Percentiles rank a stretch among this genome's conserved stretches.
Conservation (phyloP, 257 asterid species). For the Solanum chaucha region DNA sequence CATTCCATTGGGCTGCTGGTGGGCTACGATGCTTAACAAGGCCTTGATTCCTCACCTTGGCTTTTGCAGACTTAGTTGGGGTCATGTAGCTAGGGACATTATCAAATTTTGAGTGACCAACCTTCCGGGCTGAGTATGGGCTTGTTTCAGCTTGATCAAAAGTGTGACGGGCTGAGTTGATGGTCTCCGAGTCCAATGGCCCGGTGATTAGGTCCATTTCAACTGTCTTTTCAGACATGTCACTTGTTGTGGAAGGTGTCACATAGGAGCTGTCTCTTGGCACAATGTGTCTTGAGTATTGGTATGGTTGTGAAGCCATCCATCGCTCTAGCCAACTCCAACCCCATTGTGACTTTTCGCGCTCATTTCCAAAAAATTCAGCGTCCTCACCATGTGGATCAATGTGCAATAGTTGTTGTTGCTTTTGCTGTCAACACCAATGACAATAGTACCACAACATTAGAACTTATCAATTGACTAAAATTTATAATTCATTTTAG, state of each 20-base stretch:
- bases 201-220: conserved; percentile 41
- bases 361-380: conserved; percentile 15
- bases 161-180: conserved; percentile 15
- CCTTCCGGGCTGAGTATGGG: conserved; percentile 29
- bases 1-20: conserved; percentile 38
- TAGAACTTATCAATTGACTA: background rate
- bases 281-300: conserved; percentile 17
- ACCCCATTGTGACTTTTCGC: conserved; percentile 48
- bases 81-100: conserved; percentile 74
- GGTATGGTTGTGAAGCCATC: conserved; percentile 76
- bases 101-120: conserved; percentile 7
- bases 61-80: conserved; percentile 80
- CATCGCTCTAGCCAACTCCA: conserved; percentile 91
- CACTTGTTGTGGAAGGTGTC: conserved; percentile 23
- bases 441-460: background rate
- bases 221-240: conserved; percentile 55
- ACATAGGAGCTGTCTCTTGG: conserved; percentile 33
- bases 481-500: background rate
- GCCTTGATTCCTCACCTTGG: conserved; percentile 54
- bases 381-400: conserved; percentile 10
- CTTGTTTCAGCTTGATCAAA: conserved; percentile 24
- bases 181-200: conserved; percentile 24
- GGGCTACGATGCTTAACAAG: conserved; percentile 31
- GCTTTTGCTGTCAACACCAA: conserved; percentile 5
- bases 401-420: conserved; percentile 9